phyloP scores from a whole-genome alignment of 202 grass and related monocot genomes.

The Panicum virgatum region DNA sequence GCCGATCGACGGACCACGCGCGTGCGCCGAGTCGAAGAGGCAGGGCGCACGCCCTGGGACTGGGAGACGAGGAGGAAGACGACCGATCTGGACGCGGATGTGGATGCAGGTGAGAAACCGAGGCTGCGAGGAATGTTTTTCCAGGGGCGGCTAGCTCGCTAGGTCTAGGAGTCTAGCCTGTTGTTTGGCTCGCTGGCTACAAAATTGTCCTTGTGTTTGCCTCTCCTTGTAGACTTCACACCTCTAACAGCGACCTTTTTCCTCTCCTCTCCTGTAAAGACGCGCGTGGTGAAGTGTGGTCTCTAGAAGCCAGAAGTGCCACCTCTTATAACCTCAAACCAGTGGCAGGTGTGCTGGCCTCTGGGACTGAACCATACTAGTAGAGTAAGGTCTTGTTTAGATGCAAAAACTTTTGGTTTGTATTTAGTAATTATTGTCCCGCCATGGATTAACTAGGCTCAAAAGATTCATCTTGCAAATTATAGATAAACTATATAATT shows the following conservation, averaged over 20 bases:
- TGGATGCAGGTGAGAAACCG: slow-evolving; percentile 39
- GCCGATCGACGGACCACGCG: background rate
- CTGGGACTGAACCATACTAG: background rate
- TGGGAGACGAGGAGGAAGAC: background rate
- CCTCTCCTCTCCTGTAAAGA: background rate
- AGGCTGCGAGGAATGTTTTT: slow-evolving; percentile 35
- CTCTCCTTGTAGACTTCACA: slow-evolving; percentile 56
- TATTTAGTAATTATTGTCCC: too few species aligned
- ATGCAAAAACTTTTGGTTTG: too few species aligned
- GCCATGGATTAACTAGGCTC: too few species aligned
- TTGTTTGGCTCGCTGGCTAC: slow-evolving; percentile 40
- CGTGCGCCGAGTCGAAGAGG: background rate
- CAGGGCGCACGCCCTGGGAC: background rate
- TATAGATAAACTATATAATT: too few species aligned
- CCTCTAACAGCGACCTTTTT: background rate
- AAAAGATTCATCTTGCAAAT: too few species aligned
- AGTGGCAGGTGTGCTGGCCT: background rate
- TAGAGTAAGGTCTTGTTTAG: too few species aligned
- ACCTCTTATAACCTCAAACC: slow-evolving; percentile 3
- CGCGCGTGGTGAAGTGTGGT: background rate
- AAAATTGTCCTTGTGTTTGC: slow-evolving; percentile 39
- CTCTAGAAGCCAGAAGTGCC: slow-evolving; percentile 42
- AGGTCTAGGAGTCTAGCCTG: background rate
- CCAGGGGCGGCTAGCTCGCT: background rate
- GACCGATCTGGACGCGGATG: slow-evolving; percentile 5